phyloP scores from a whole-genome alignment of 2,329 filamentous ascomycete species.

The Cercospora berteroae region DNA sequence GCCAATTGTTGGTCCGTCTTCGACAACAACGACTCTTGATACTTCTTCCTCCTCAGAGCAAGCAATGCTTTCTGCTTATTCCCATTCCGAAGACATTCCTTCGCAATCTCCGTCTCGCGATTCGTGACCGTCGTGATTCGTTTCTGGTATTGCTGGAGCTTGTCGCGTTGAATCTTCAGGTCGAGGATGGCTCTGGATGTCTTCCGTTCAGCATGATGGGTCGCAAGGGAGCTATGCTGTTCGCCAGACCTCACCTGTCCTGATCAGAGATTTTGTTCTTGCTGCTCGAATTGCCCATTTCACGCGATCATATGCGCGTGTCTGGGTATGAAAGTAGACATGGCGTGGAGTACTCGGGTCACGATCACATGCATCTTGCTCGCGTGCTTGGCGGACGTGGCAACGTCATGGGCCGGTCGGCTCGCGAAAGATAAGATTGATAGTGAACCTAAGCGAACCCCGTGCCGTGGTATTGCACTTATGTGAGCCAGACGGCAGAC shows the following conservation, averaged over 20 bases:
- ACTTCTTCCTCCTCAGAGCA: constrained; percentile 91
- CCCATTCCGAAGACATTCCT: constrained; percentile 73
- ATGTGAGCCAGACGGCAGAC: background rate
- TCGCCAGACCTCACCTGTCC: constrained; percentile 67
- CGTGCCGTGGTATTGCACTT: background rate
- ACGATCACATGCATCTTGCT: constrained; percentile 2
- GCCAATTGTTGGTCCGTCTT: constrained; percentile 94
- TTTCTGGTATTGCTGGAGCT: constrained; percentile 92
- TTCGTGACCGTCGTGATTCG: constrained; percentile 82
- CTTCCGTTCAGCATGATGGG: constrained; percentile 7
- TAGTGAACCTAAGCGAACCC: constrained; percentile 3
- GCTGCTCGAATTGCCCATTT: constrained; percentile 65
- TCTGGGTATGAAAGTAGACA: background rate
- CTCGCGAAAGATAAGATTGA: constrained; percentile 1
- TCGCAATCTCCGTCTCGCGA: constrained; percentile 82
- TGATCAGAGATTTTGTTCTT: constrained; percentile 69
- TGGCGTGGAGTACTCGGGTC: background rate
- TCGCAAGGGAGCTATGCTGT: constrained; percentile 4
- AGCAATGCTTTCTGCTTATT: constrained; percentile 81
- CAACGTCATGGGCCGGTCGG: constrained; percentile 1
- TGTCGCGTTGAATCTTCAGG: constrained; percentile 96
- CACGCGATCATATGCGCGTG: background rate
- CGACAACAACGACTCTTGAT: constrained; percentile 82
- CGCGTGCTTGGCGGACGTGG: constrained; percentile 4
- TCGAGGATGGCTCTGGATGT: constrained; percentile 81